Conservation (phyloP, 768 basidiomycete genomes). For the Phallus indusiatus region DNA sequence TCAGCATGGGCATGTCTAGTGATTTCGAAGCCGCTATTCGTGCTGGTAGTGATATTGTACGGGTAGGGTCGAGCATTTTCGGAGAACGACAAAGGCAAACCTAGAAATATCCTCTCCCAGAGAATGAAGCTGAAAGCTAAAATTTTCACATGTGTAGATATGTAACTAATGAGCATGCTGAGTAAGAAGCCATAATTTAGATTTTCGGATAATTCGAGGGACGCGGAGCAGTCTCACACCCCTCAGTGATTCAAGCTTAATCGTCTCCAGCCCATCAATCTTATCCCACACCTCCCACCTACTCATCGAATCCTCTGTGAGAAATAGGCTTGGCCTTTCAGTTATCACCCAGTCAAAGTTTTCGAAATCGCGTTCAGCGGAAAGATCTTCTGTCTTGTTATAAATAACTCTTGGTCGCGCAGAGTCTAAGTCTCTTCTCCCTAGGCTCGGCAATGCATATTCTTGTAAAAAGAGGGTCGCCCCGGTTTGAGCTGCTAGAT, state of each 20-base stretch:
- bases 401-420: constrained; percentile 32
- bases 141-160: not conserved
- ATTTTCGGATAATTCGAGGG: not conserved
- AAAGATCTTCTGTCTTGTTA: constrained; percentile 71
- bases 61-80: constrained; percentile 89
- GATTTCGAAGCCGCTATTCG: constrained; percentile 84
- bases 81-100: constrained; percentile 56
- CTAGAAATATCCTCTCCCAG: not conserved
- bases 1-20: constrained; percentile 97
- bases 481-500: constrained; percentile 83
- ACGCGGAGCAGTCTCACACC: not conserved
- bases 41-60: constrained; percentile 77
- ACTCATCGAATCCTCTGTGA: not conserved
- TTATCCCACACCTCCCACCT: constrained; percentile 7
- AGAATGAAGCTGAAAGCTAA: not conserved
- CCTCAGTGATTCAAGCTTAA: constrained; percentile 14
- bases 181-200: constrained; percentile 3
- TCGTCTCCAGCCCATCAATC: constrained; percentile 12
- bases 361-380: constrained; percentile 11
- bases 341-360: constrained; percentile 6
- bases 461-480: constrained; percentile 80
- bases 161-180: not conserved
- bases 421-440: constrained; percentile 9
- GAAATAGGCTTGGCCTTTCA: constrained; percentile 17
- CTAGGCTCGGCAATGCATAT: constrained; percentile 45